Conservation (phyloP, 352 stramenopile genomes). For the Phytophthora pinifolia region DNA sequence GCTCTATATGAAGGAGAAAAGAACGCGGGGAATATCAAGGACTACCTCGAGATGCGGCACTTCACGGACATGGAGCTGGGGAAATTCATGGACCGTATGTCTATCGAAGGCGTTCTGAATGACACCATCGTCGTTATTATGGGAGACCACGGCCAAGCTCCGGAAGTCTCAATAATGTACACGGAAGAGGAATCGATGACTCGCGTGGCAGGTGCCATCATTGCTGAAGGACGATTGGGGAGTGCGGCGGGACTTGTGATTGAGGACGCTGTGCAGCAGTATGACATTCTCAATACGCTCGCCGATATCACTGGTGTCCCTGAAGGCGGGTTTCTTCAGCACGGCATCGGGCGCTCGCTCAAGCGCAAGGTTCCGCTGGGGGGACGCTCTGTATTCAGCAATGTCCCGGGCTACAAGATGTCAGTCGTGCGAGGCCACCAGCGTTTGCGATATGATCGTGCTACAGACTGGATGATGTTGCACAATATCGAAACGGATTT, state of each 20-base stretch:
- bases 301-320: conserved; percentile 61
- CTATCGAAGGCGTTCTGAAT: conserved; percentile 40
- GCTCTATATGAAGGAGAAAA: conserved; percentile 38
- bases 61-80: conserved; percentile 57
- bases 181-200: conserved; percentile 44
- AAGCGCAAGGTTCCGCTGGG: conserved; percentile 36
- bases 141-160: conserved; percentile 53
- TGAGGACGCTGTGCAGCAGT: conserved; percentile 46
- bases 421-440: conserved; percentile 43
- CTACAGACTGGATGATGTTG: conserved; percentile 41
- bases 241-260: conserved; percentile 37
- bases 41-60: conserved; percentile 62
- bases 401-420: conserved; percentile 51
- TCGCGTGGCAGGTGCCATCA: conserved; percentile 39
- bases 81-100: conserved; percentile 51
- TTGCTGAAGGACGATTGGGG: conserved; percentile 53
- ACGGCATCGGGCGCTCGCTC: conserved; percentile 52
- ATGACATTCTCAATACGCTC: conserved; percentile 64
- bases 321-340: conserved; percentile 50
- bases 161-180: conserved; percentile 40
- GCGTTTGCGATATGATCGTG: conserved; percentile 43
- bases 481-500: conserved; percentile 47
- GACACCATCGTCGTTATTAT: conserved; percentile 61
- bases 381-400: conserved; percentile 45
- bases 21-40: conserved; percentile 30